Percentiles rank a stretch among this genome's conserved stretches.
Conservation (phyloP, 129 eudicot genomes). For the Pseudognaphalium luteoalbum region DNA sequence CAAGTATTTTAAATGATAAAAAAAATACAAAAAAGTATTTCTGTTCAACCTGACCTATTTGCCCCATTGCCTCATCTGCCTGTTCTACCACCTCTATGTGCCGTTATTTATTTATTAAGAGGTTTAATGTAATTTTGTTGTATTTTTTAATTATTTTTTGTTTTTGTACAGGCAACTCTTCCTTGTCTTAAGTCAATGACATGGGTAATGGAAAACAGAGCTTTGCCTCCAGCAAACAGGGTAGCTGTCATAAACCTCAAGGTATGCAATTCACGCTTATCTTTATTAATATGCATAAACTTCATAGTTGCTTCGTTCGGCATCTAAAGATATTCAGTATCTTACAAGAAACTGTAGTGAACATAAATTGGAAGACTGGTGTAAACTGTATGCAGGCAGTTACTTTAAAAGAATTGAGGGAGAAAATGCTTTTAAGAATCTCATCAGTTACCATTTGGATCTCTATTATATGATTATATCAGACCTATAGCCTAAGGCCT, state of each 20-base stretch:
- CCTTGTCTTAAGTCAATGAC: conserved; percentile 99
- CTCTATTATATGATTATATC: neutral
- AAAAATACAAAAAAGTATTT: neutral
- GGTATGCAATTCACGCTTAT: conserved; percentile 41
- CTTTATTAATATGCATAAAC: neutral
- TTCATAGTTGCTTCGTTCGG: conserved; percentile 8
- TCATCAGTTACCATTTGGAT: conserved; percentile 8
- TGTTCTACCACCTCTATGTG: conserved; percentile 11
- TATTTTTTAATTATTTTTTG: neutral
- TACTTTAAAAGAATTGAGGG: neutral
- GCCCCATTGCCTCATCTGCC: neutral
- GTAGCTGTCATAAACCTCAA: conserved; percentile 82
- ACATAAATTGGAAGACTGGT: neutral
- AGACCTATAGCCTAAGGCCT: neutral
- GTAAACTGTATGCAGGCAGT: conserved; percentile 14
- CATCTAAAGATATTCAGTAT: neutral
- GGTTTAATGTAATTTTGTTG: neutral
- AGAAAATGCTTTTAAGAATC: conserved; percentile 16
- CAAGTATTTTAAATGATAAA: neutral
- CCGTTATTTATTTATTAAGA: conserved; percentile 11
- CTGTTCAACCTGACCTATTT: neutral
- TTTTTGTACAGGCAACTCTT: conserved; percentile 50
- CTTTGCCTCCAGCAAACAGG: conserved; percentile 69
- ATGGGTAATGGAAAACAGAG: conserved; percentile 91
- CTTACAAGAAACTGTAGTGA: neutral